These are phyloP conservation scores for Lactarius sanguifluus DNA, from an alignment of 768 basidiomycete genomes.

Conservation along the genomic window DNA sequence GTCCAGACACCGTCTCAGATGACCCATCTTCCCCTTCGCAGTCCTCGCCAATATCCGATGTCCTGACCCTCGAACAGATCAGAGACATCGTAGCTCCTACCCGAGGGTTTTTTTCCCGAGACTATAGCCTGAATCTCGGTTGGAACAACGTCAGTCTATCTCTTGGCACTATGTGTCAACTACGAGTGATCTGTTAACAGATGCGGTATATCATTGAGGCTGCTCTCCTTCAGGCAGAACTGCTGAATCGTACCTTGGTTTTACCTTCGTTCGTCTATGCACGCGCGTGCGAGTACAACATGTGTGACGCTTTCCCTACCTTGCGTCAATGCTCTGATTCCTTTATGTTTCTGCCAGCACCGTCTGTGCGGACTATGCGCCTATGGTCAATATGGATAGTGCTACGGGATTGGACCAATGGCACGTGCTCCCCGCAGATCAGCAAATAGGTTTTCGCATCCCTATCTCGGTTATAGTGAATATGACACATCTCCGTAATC, in stretches of 20 bases:
- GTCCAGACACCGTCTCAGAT: background rate
- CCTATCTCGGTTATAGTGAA: slow-evolving; percentile 44
- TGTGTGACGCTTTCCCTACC: slow-evolving; percentile 30
- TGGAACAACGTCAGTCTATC: slow-evolving; percentile 49
- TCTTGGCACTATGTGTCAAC: background rate
- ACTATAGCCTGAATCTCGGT: slow-evolving; percentile 45
- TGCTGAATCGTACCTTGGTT: slow-evolving; percentile 45
- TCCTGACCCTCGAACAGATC: slow-evolving; percentile 37
- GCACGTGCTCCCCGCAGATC: slow-evolving; percentile 39
- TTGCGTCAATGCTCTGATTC: slow-evolving; percentile 5
- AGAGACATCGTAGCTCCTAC: slow-evolving; percentile 39
- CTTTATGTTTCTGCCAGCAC: slow-evolving; percentile 29
- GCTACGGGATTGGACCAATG: slow-evolving; percentile 45
- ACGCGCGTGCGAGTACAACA: slow-evolving; percentile 45
- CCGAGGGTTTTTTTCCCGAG: slow-evolving; percentile 43
- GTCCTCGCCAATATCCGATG: background rate
- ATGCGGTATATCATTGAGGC: slow-evolving; percentile 52
- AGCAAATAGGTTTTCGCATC: slow-evolving; percentile 40
- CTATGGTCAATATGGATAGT: slow-evolving; percentile 47
- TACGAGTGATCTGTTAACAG: slow-evolving; percentile 31
- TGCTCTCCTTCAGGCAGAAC: slow-evolving; percentile 42
- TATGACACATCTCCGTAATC: slow-evolving; percentile 41
- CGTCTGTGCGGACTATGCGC: slow-evolving; percentile 42
- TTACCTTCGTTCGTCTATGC: slow-evolving; percentile 49
- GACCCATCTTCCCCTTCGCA: background rate